A percentile compares a stretch with the other conserved stretches of the same genome.
phyloP scores from a whole-genome alignment of 2,329 filamentous ascomycete genomes.

The Clarireedia hainanense region DNA sequence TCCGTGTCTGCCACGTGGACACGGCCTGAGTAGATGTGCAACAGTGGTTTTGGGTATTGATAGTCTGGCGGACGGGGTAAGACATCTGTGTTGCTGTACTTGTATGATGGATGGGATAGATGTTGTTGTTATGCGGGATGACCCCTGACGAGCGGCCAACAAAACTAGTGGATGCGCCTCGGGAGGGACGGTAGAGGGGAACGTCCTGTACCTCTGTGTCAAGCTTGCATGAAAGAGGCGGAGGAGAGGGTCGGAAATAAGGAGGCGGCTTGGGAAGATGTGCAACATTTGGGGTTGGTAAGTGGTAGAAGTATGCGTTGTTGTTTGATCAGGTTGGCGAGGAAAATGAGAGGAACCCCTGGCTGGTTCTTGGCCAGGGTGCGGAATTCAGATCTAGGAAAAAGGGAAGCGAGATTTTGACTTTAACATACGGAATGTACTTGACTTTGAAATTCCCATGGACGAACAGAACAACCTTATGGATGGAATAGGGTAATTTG shows the following conservation, averaged over 20 bases:
- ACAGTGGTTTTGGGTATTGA: neutral
- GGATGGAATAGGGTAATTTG: neutral
- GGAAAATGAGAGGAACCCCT: neutral
- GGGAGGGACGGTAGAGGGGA: too few relatives aligned
- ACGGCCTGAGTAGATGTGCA: neutral
- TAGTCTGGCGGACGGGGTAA: too few relatives aligned
- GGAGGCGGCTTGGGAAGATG: constrained; percentile 4
- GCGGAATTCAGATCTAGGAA: too few relatives aligned
- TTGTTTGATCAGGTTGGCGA: neutral
- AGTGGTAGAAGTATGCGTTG: neutral
- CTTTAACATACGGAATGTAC: neutral
- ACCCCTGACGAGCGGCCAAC: constrained; percentile 1
- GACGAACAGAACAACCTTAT: neutral
- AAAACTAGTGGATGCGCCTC: neutral
- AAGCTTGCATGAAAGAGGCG: neutral
- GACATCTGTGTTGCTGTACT: too few relatives aligned
- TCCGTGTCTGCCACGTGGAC: neutral
- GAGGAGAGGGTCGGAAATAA: neutral
- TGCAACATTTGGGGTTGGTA: neutral
- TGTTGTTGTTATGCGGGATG: neutral
- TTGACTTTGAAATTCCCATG: neutral
- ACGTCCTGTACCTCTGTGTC: neutral
- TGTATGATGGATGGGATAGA: too few relatives aligned
- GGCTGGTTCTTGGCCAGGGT: neutral
- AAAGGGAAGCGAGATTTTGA: neutral